phyloP scores from a whole-genome alignment of 2,329 filamentous ascomycete genomes.

The Amphichorda felina region DNA sequence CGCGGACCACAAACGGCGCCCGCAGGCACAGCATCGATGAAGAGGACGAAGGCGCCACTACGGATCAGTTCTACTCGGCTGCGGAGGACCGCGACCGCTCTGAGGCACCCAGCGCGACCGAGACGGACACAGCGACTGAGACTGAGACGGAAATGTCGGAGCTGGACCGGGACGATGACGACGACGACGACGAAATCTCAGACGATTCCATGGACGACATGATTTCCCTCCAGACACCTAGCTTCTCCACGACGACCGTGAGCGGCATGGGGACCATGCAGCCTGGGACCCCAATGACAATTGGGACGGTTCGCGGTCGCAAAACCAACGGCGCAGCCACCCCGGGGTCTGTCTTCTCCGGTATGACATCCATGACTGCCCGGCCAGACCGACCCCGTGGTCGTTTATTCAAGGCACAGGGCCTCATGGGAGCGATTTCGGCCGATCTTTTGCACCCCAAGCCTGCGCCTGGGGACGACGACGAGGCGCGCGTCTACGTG shows the following conservation, averaged over 20 bases:
- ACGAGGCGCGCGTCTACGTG: conserved; percentile 82
- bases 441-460: conserved; percentile 76
- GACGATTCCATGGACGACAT: conserved; percentile 90
- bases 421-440: conserved; percentile 59
- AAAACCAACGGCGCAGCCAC: conserved; percentile 64
- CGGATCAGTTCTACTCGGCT: conserved; percentile 87
- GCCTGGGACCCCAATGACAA: conserved; percentile 67
- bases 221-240: conserved; percentile 76
- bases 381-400: conserved; percentile 60
- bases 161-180: conserved; percentile 53
- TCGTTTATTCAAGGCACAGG: conserved; percentile 75
- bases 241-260: conserved; percentile 63
- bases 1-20: conserved; percentile 3
- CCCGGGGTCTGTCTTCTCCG: conserved; percentile 82
- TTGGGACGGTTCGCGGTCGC: conserved; percentile 45
- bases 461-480: conserved; percentile 66
- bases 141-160: conserved; percentile 52
- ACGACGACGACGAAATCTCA: conserved; percentile 62
- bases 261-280: conserved; percentile 72
- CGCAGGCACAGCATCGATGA: background rate
- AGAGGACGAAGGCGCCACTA: conserved; percentile 67
- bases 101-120: conserved; percentile 43
- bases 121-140: conserved; percentile 47
- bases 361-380: conserved; percentile 73
- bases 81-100: conserved; percentile 64